Evolutionary conservation across 331 rosid species (phyloP).

Genomic region (Quercus tomentella): DNA sequence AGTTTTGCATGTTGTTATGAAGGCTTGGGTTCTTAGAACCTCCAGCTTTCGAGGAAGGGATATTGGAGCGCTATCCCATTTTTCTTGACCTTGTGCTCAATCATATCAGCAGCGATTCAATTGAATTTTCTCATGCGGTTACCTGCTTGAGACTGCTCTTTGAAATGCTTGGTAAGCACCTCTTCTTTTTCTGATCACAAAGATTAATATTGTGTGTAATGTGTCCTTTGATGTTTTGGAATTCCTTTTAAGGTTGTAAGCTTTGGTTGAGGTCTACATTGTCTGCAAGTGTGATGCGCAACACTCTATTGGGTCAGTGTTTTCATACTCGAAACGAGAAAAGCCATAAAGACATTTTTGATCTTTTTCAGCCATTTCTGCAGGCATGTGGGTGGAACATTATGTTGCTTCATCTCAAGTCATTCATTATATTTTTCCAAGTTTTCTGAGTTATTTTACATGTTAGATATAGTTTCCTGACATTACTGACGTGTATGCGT

Average conservation of each 20-base stretch:
- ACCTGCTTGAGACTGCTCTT: constrained; percentile 82
- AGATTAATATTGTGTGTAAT: constrained; percentile 1
- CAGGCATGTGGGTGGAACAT: constrained; percentile 61
- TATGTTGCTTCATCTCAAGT: constrained; percentile 10
- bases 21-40: constrained; percentile 97
- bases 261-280: constrained; percentile 96
- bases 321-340: constrained; percentile 91
- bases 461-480: constrained; percentile 4
- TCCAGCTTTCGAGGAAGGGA: constrained; percentile 95
- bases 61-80: constrained; percentile 88
- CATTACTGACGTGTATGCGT: constrained; percentile 21
- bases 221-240: constrained; percentile 20
- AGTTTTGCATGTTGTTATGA: constrained; percentile 24
- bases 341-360: constrained; percentile 91
- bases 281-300: constrained; percentile 90
- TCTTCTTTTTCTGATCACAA: constrained; percentile 11
- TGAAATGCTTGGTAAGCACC: constrained; percentile 82
- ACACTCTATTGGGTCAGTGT: constrained; percentile 95
- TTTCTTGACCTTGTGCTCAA: constrained; percentile 90
- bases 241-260: constrained; percentile 70
- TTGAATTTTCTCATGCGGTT: constrained; percentile 88
- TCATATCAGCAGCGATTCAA: constrained; percentile 82
- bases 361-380: constrained; percentile 89
- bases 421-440: background rate
- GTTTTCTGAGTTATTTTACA: background rate